Base-by-base conservation (phyloP, 176 grass and related monocot genomes). In the Miscanthus lutarioriparius region DNA sequence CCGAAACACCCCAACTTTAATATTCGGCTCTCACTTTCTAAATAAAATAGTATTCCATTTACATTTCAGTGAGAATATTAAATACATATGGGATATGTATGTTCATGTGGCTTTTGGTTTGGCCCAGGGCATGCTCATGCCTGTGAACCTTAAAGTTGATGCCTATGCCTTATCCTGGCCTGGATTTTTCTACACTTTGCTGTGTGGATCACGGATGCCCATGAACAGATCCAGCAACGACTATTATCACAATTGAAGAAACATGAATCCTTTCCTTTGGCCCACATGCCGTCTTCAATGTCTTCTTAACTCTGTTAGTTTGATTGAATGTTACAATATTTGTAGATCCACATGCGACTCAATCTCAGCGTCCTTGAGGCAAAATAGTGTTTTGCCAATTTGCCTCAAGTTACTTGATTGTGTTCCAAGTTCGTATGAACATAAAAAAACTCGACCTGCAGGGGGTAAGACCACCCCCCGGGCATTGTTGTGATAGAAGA, bases 341-440 rank as follows among this genome's bases (percentile, higher is more conserved):
- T 36, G 11, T 28, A 16, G 36, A 67, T 73, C 27, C 64, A 77
- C 75, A 19, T 4, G 20, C 14, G 9, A 28, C 44, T 66, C 58
- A 44, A 36, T 56, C 51, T 14, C 23, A 41, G 56, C 1, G 14
- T 14, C 35, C 71, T 79, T 58, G 25, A 74, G 20, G 64, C 71
- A 56, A 72, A 78, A 10, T 74, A 44, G 36, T 65, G 67, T 54
- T 54, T 63, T 62, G 2, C 2, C 8, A 65, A 53, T 76, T 67
- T 76, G 8, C 67, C 48, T 79, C 3, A 19, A 83, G 13, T 28
- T 63, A 63, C 76, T 47, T 82, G 28, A 70, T 68, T 76, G 51
- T 74, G 26, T 68, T 45, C 19, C 36, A 43, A 68, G 22, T 58
- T 76, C 14, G 6, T 87, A 26, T 75, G 39, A 67, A 74, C 49